These are phyloP conservation scores for Cucurbita maxima DNA, from an alignment of 306 rosid species.

Conservation along the genomic window DNA sequence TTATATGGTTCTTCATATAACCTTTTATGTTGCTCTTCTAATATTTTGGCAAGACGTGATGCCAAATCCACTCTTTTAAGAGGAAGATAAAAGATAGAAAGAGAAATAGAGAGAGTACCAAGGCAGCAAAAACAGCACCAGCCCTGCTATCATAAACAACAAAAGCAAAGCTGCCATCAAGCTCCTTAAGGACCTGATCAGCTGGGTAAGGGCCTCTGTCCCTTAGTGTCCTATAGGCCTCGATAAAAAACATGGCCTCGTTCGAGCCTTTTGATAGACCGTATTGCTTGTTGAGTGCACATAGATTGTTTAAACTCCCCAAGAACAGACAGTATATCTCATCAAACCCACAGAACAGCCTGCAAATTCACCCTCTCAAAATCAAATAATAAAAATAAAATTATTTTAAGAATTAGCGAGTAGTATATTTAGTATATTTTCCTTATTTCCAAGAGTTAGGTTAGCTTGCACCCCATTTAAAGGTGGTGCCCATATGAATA, in stretches of 20 bases:
- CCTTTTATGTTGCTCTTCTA: not conserved
- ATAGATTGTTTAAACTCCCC: conserved; percentile 73
- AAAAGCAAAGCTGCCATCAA: conserved; percentile 91
- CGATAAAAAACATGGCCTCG: conserved; percentile 85
- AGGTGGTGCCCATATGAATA: too few relatives aligned
- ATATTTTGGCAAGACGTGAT: not conserved
- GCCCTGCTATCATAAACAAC: conserved; percentile 85
- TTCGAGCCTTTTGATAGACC: conserved; percentile 51
- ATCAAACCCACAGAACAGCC: conserved; percentile 80
- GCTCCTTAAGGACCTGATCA: conserved; percentile 86
- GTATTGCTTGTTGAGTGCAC: conserved; percentile 46
- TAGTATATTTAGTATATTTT: too few relatives aligned
- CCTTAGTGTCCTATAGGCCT: conserved; percentile 78
- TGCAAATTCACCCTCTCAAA: conserved; percentile 7
- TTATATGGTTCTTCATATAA: too few relatives aligned
- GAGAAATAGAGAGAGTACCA: conserved; percentile 22
- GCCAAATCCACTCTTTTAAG: not conserved
- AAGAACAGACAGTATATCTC: conserved; percentile 74
- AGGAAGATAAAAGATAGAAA: not conserved
- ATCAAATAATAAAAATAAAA: too few relatives aligned
- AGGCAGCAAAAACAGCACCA: conserved; percentile 79
- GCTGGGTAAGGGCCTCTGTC: conserved; percentile 98
- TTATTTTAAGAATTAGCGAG: too few relatives aligned
- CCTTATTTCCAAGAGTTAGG: too few relatives aligned
- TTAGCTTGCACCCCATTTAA: too few relatives aligned